Evolutionary conservation across 352 stramenopile species (phyloP).

Genomic region (Pythium rhizo-oryzae): DNA sequence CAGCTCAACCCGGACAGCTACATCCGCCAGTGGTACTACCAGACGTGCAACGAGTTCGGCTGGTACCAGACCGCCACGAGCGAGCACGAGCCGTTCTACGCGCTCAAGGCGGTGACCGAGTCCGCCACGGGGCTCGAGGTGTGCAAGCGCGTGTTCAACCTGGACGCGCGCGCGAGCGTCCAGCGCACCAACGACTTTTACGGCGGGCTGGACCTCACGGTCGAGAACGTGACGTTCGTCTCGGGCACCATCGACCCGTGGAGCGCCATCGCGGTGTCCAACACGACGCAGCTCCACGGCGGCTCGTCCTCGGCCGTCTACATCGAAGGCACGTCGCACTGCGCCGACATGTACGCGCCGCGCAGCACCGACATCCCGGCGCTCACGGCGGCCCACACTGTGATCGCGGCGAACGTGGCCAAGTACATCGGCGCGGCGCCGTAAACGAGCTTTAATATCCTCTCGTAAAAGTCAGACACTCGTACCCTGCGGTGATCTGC

Average conservation of each 20-base stretch:
- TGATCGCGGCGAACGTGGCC: conserved; percentile 53
- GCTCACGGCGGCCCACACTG: conserved; percentile 63
- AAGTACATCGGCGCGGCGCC: conserved; percentile 34
- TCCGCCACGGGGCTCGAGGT: conserved; percentile 71
- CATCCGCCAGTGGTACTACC: conserved; percentile 82
- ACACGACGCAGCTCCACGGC: conserved; percentile 62
- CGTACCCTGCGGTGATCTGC: no score
- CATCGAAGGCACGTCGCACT: conserved; percentile 81
- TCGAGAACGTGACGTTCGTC: conserved; percentile 77
- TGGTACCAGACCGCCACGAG: conserved; percentile 83
- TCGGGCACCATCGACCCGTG: conserved; percentile 85
- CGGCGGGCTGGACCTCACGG: conserved; percentile 63
- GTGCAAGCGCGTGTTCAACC: conserved; percentile 79
- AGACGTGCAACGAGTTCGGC: conserved; percentile 91
- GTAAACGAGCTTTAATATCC: neutral
- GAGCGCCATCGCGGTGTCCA: conserved; percentile 79
- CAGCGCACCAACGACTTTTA: no score
- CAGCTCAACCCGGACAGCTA: conserved; percentile 66
- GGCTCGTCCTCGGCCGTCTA: conserved; percentile 57
- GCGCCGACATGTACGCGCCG: conserved; percentile 80
- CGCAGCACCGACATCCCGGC: conserved; percentile 48
- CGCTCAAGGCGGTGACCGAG: conserved; percentile 65
- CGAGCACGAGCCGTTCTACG: conserved; percentile 56
- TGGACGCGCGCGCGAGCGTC: conserved; percentile 45
- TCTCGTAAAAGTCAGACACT: no score